Percentiles rank a stretch among this genome's conserved stretches.
Evolutionary conservation across 106 monocot species (phyloP).

Genomic region (Hemerocallis citrina): DNA sequence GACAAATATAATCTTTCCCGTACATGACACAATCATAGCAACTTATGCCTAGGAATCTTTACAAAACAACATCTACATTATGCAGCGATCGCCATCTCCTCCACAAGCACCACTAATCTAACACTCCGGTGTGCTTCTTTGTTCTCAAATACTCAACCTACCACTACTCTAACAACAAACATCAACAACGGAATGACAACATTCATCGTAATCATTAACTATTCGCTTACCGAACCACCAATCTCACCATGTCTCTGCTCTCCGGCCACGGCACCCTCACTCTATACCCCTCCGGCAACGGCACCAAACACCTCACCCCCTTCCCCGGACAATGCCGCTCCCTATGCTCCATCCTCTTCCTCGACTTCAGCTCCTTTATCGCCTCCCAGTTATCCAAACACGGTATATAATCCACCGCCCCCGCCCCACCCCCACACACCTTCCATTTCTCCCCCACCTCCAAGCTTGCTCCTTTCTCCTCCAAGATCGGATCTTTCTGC

Average conservation of each 20-base stretch:
- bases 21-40: too few species aligned
- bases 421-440: slow-evolving; percentile 27
- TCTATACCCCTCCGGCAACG: slow-evolving; percentile 59
- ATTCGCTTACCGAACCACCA: slow-evolving; percentile 35
- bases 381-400: slow-evolving; percentile 86
- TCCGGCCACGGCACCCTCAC: slow-evolving; percentile 70
- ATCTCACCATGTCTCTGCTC: slow-evolving; percentile 92
- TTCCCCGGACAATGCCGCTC: slow-evolving; percentile 82
- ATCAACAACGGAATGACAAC: not conserved
- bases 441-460: slow-evolving; percentile 37
- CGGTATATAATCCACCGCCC: slow-evolving; percentile 66
- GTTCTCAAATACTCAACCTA: too few species aligned
- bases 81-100: too few species aligned
- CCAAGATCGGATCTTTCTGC: not conserved
- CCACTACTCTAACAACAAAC: too few species aligned
- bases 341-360: slow-evolving; percentile 83
- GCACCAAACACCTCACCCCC: slow-evolving; percentile 53
- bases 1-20: too few species aligned
- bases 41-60: too few species aligned
- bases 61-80: too few species aligned
- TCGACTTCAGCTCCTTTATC: slow-evolving; percentile 77
- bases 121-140: too few species aligned
- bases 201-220: slow-evolving; percentile 1
- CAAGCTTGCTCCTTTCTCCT: not conserved
- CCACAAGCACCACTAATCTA: too few species aligned